phyloP scores from a whole-genome alignment of 1,139 yeast genomes.

The Candida buenavistaensis region DNA sequence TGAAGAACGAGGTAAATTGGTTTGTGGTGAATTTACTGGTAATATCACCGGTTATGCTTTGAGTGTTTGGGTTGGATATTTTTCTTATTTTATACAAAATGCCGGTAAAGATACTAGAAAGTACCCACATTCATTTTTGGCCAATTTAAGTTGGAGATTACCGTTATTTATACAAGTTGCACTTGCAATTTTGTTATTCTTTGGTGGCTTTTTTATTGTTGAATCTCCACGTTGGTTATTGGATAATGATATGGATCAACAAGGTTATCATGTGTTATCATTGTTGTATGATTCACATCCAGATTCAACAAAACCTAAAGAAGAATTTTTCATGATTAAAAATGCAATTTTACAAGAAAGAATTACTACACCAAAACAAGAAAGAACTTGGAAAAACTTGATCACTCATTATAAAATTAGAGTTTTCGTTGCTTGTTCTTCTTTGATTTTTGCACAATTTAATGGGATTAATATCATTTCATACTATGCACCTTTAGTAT shows the following conservation, averaged over 20 bases:
- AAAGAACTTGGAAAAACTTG: constrained; percentile 48
- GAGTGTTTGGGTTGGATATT: constrained; percentile 58
- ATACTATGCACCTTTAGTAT: constrained; percentile 57
- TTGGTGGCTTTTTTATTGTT: constrained; percentile 55
- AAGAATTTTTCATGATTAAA: constrained; percentile 74
- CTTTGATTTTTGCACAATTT: constrained; percentile 55
- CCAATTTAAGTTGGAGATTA: constrained; percentile 52
- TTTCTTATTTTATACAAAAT: constrained; percentile 48
- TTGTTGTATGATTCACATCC: constrained; percentile 64
- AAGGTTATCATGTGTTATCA: constrained; percentile 73
- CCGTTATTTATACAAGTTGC: constrained; percentile 52
- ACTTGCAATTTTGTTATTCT: constrained; percentile 43
- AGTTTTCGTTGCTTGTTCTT: constrained; percentile 50
- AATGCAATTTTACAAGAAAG: constrained; percentile 66
- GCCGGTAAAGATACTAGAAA: constrained; percentile 40
- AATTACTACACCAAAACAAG: constrained; percentile 37
- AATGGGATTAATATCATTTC: constrained; percentile 57
- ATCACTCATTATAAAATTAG: constrained; percentile 37
- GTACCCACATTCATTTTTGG: constrained; percentile 38
- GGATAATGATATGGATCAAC: constrained; percentile 50
- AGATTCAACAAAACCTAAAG: constrained; percentile 45
- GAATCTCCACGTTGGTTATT: constrained; percentile 58
- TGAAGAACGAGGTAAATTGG: constrained; percentile 55
- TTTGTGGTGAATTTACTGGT: constrained; percentile 57
- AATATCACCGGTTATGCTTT: constrained; percentile 53